Evolutionary conservation across 257 asterid genomes (phyloP), one percentile per base, ranked within the genome.

Genomic region (Fraxinus anomala): DNA sequence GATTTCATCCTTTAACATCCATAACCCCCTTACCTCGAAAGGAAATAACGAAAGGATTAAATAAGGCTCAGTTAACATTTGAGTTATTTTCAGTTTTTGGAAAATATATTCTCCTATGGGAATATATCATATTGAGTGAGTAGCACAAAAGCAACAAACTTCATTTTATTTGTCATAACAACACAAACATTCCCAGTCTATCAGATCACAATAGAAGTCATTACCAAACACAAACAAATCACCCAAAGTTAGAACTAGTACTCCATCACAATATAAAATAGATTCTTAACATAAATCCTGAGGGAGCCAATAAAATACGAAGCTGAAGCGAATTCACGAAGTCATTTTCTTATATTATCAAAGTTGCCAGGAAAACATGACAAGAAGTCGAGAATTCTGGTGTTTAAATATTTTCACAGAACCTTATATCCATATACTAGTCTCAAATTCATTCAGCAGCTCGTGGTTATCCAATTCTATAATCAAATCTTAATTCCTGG

Each of bases 401-500:
- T 6, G 23, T 14, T 14, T 17, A 51, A 51, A 17, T 14, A 2
- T 51, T 19, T 51, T 16, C 7, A 16, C 4, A 51, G 63, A 51
- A 51, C 17, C 17, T 51, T 16, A 61, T 42, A 42, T 42, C 51
- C 51, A 12, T 12, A 44, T 49, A 11, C 63, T 74, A 10, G 0
- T 49, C 10, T 34, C 33, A 54, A 42, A 72, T 30, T 73, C 68
- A 77, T 65, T 13, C 77, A 16, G 63, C 9, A 51, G 12, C 71
- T 21, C 67, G 12, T 36, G 68, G 21, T 33, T 26, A 59, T 21
- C 17, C 16, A 56, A 21, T 26, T 17, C 14, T 66, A 16, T 17
- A 74, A 10, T 23, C 66, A 78, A 61, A 70, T 59, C 56, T 23
- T 39, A 76, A 70, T 33, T 7, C 56, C 47, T 54, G 26, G 28